A percentile compares a stretch with the other conserved stretches of the same genome.
phyloP scores from a whole-genome alignment of 768 basidiomycete species.

The Boletus bicolor region DNA sequence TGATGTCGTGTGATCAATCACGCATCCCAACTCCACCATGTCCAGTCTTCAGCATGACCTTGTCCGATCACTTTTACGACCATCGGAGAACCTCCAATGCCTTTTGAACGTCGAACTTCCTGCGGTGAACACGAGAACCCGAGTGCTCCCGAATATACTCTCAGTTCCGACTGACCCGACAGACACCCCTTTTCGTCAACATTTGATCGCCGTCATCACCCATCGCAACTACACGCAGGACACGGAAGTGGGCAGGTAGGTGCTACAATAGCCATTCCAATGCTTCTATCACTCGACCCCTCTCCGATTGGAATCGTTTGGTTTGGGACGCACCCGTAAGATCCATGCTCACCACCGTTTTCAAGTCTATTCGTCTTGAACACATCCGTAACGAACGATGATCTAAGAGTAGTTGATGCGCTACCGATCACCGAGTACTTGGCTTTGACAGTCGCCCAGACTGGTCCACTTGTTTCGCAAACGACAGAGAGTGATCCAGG shows the following conservation, averaged over 20 bases:
- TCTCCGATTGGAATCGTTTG: neutral
- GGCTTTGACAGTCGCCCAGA: constrained; percentile 55
- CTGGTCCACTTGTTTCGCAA: constrained; percentile 38
- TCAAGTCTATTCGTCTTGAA: constrained; percentile 22
- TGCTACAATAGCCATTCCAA: neutral
- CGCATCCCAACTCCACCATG: neutral
- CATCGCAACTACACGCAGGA: constrained; percentile 42
- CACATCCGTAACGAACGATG: neutral
- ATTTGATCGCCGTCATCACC: constrained; percentile 44
- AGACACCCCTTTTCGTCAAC: neutral
- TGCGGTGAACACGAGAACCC: constrained; percentile 1
- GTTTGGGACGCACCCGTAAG: neutral
- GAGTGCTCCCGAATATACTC: neutral
- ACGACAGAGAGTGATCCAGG: constrained; percentile 20
- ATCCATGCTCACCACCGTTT: constrained; percentile 1
- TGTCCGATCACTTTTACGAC: constrained; percentile 29
- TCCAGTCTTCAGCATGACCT: constrained; percentile 2
- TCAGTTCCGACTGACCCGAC: neutral
- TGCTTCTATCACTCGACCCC: too few species aligned
- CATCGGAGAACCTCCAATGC: constrained; percentile 46
- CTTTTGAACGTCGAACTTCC: constrained; percentile 39
- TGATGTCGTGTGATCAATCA: constrained; percentile 8
- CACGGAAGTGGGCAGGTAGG: constrained; percentile 56
- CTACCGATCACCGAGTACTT: constrained; percentile 57
- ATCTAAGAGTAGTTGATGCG: constrained; percentile 7